A percentile compares a stretch with the other conserved stretches of the same genome.
phyloP scores from a whole-genome alignment of 1,284 basidiomycete species.

The Sphaerobolus stellatus region DNA sequence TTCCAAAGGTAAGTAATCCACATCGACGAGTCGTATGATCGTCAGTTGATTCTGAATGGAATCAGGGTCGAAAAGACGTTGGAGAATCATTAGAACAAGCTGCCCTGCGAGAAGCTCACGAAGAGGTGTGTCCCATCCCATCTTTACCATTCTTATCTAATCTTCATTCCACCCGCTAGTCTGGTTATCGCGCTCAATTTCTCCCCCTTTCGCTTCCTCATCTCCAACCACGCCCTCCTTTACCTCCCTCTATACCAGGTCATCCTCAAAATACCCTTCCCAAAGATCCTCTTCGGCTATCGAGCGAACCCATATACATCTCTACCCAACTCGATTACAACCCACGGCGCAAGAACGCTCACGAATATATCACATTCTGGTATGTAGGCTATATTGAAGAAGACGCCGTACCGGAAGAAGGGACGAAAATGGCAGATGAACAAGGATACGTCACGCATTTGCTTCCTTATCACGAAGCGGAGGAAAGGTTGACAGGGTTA shows the following conservation, averaged over 20 bases:
- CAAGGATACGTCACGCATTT: conserved; percentile 39
- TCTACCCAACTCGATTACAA: conserved; percentile 23
- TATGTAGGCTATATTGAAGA: conserved; percentile 50
- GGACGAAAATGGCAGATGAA: conserved; percentile 59
- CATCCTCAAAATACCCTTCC: not conserved
- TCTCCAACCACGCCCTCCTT: conserved; percentile 41
- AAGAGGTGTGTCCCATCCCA: conserved; percentile 49
- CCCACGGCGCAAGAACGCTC: conserved; percentile 27
- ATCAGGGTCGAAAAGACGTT: conserved; percentile 56
- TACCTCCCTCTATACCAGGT: not conserved
- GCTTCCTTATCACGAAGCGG: conserved; percentile 29
- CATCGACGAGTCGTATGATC: not conserved
- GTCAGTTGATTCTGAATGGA: not conserved
- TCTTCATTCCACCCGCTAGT: conserved; percentile 32
- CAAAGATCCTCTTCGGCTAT: not conserved
- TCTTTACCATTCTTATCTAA: not conserved
- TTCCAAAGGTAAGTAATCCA: conserved; percentile 38
- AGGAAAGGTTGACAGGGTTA: conserved; percentile 17
- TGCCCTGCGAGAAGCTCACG: conserved; percentile 61
- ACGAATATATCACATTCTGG: conserved; percentile 54
- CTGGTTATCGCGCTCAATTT: conserved; percentile 52
- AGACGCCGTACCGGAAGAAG: conserved; percentile 47
- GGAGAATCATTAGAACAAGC: conserved; percentile 58
- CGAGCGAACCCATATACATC: conserved; percentile 48
- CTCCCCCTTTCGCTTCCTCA: conserved; percentile 44